Percentiles rank a stretch among this genome's conserved stretches.
phyloP scores from a whole-genome alignment of 257 asterid genomes.

The Nicotiana noctiflora region DNA sequence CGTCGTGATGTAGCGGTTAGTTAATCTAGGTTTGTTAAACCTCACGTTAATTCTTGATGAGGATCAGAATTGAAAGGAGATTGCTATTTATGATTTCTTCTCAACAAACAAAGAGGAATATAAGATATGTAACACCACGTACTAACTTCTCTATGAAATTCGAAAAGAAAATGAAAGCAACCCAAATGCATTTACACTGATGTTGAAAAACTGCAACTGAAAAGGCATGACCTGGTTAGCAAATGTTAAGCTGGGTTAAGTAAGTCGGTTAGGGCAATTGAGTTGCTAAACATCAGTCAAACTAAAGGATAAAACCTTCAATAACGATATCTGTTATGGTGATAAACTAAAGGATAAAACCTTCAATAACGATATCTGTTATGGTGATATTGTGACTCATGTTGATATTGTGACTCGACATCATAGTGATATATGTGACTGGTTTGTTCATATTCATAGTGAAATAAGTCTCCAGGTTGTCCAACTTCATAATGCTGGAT shows the following conservation, averaged over 20 bases:
- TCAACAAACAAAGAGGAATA: background rate
- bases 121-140: background rate
- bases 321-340: too few relatives aligned
- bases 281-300: background rate
- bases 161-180: background rate
- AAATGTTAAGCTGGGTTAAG: background rate
- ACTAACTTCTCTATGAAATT: background rate
- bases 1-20: background rate
- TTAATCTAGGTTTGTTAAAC: too few relatives aligned
- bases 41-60: too few relatives aligned
- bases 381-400: constrained; percentile 34
- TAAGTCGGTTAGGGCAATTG: background rate
- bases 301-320: background rate
- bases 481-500: constrained; percentile 49
- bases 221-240: background rate
- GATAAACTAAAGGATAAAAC: too few relatives aligned
- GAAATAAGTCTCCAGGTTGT: constrained; percentile 27
- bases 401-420: constrained; percentile 28
- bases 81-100: too few relatives aligned
- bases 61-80: too few relatives aligned
- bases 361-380: too few relatives aligned
- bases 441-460: constrained; percentile 21
- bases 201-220: background rate
- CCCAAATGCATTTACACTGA: background rate
- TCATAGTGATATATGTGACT: constrained; percentile 21